Base-by-base conservation (phyloP, 495 filamentous ascomycete genomes). In the Halenospora varia region DNA sequence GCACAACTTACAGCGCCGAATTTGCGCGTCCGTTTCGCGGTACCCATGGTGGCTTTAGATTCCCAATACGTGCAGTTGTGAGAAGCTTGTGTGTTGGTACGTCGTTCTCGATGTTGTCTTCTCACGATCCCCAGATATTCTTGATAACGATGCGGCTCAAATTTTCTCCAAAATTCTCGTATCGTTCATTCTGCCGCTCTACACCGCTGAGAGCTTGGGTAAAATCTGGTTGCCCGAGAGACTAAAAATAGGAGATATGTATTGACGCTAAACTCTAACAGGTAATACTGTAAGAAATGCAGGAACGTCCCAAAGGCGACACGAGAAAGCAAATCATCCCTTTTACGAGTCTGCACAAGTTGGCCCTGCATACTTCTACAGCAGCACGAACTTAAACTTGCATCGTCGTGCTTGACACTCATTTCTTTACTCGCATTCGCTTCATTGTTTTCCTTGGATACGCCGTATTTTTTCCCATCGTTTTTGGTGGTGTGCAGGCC, bases 21-120 rank as follows among this genome's bases (percentile, higher is more conserved):
- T 69, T 88, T 88, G 66, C 83, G 75, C 19, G 80, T 83, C 69
- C 79, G 84, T 70, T 84, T 86, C 61, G 77, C 78, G 29, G 80
- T 70, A 62, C 83, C 85, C 84, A 88, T 87, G 8, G 42, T 45
- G 29, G 4, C 29, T 4, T 13, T 6, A 74, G 20, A 79, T 83
- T 70, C 79, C 84, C 70, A 84, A 85, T 62, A 76, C 77, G n/a
- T 25, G 80, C 70, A 62, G 82, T 84, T 83, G 86, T 86, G 39
- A 41, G 72, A 71, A 57, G 47, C 46, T 52, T 25, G 25, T 52
- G 15, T n/a, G 20, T 3, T 26, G n/a, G 20, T 13, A 11, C n/a
- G n/a, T n/a, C n/a, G n/a, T n/a, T n/a, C n/a, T n/a, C n/a, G n/a
- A n/a, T n/a, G n/a, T n/a, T n/a, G n/a, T 40, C 24, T 20, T 35